Evolutionary conservation across 371 early-diverging fungal species (phyloP), one percentile per base, ranked within the genome.

Genomic region (Umbelopsis sp.): DNA sequence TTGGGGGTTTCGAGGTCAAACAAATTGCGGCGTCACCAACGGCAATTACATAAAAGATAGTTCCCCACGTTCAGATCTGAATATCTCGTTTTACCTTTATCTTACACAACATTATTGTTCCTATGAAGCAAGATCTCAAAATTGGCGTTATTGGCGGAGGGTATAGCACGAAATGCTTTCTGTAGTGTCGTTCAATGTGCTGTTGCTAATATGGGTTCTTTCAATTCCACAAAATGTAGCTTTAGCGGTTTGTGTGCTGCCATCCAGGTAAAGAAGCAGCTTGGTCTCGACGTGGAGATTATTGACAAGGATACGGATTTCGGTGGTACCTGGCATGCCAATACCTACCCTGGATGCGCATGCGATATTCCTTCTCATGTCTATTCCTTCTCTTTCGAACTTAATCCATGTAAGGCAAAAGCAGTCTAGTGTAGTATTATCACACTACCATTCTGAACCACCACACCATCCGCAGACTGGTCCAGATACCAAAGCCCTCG

Each of bases 271-370:
- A 72, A 82, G 69, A 79, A 84, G 18, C 70, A 85, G 51, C 65
- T 88, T 51, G 79, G 80, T 22, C 69, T 86, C 46, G 69, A 50
- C 46, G 80, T 72, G 51, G 74, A 77, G 24, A 69, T 91, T 10
- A 88, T 81, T 72, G 91, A 91, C 64, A 74, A 78, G 22, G 77
- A 76, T n/a, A 67, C 74, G 4, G 85, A 82, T 29, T 71, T 89
- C 14, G 89, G 89, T 1, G 91, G 89, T 11, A 87, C 87, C 3
- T 91, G 91, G 91, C 76, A 77, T 65, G 67, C 72, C 25, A 91
- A 89, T 70, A 82, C 72, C 0, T 89, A 89, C 63, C 89, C 89
- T 22, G 90, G 89, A 1, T 78, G 78, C 41, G 87, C 81, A 18
- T 87, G 89, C 69, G 89, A 91, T 75, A 78, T 89, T 18, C 77